Conservation (phyloP, 2,329 filamentous ascomycete species). For the Aspergillus candidus region DNA sequence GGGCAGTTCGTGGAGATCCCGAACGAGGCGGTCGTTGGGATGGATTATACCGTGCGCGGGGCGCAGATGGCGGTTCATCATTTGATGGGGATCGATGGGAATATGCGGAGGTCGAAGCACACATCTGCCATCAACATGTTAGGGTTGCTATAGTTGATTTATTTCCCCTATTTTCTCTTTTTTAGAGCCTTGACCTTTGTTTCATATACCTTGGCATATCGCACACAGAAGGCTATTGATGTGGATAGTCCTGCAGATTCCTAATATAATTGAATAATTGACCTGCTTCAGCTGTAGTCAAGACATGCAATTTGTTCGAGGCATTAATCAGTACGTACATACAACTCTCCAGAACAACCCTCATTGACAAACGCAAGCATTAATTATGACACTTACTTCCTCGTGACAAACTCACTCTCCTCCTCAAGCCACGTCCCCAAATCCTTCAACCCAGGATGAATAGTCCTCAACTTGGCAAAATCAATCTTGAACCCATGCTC, state of each 20-base stretch:
- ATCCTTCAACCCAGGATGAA: constrained; percentile 42
- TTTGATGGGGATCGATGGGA: constrained; percentile 19
- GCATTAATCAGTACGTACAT: too few species aligned
- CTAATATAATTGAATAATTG: too few species aligned
- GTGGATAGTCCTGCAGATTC: too few species aligned
- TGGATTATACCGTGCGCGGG: constrained; percentile 34
- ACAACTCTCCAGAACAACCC: too few species aligned
- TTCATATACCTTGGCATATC: too few species aligned
- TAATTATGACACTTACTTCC: too few species aligned
- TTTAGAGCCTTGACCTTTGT: too few species aligned
- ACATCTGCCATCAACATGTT: not conserved
- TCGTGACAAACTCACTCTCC: constrained; percentile 37
- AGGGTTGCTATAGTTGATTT: not conserved
- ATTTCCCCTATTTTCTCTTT: too few species aligned
- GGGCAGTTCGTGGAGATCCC: constrained; percentile 41
- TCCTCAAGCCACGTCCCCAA: constrained; percentile 46
- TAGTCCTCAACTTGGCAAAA: constrained; percentile 36
- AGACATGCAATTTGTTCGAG: too few species aligned
- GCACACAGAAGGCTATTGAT: too few species aligned
- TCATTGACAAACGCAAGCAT: too few species aligned
- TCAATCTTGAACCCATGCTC: constrained; percentile 45
- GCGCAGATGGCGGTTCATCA: constrained; percentile 34
- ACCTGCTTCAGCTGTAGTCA: too few species aligned
- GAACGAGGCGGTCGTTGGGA: constrained; percentile 34
- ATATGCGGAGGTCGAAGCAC: constrained; percentile 7